Conservation (phyloP, 2,329 filamentous ascomycete genomes). For the Neonectria punicea region DNA sequence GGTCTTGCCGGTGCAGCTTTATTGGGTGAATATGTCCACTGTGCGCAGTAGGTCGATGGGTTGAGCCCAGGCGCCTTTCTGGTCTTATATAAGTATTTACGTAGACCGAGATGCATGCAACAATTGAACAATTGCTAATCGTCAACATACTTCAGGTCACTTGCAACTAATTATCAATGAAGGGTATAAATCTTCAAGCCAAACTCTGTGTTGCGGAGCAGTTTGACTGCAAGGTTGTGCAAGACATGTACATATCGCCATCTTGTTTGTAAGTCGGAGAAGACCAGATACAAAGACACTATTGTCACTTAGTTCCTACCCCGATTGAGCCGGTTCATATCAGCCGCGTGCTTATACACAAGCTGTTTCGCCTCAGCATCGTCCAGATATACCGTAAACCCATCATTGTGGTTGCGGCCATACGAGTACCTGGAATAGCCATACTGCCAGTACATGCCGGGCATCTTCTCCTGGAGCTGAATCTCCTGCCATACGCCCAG, state of each 20-base stretch:
- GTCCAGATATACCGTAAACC: constrained; percentile 66
- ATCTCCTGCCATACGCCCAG: constrained; percentile 62
- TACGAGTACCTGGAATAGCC: constrained; percentile 63
- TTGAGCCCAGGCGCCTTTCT: too few species aligned
- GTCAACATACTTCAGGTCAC: too few species aligned
- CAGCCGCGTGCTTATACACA: constrained; percentile 57
- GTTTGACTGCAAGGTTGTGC: too few species aligned
- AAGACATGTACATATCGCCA: neutral
- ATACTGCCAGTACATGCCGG: constrained; percentile 67
- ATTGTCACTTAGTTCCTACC: neutral
- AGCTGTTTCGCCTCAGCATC: constrained; percentile 56
- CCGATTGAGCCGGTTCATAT: constrained; percentile 47
- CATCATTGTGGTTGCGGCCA: constrained; percentile 65
- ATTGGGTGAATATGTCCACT: neutral
- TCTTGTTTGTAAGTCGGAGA: neutral
- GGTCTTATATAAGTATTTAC: too few species aligned
- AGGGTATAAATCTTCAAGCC: too few species aligned
- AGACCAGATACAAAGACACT: neutral
- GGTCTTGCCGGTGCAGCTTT: neutral
- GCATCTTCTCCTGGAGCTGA: constrained; percentile 58
- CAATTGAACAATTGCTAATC: too few species aligned
- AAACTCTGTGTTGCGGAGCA: too few species aligned
- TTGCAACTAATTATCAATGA: too few species aligned
- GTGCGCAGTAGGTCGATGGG: too few species aligned
- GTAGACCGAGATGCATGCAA: too few species aligned